Percentiles rank a stretch among this genome's conserved stretches.
These are phyloP conservation scores for Orbilia quercus DNA, from an alignment of 2,329 filamentous ascomycete species.

Conservation along the genomic window DNA sequence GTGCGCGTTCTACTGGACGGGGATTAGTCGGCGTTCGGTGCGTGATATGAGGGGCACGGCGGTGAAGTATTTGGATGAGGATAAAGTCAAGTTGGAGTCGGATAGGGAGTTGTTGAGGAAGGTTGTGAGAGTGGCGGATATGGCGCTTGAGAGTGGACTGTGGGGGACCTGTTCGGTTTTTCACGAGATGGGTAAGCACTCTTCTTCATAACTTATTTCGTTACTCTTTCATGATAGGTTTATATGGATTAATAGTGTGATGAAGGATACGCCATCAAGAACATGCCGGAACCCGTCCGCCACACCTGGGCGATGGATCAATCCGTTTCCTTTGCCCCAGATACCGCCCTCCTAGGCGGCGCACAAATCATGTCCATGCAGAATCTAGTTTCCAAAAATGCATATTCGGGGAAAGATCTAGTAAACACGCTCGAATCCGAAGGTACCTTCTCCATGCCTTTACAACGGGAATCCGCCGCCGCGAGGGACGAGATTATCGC, in stretches of 20 bases:
- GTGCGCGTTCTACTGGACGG: constrained; percentile 85
- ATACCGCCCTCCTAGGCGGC: constrained; percentile 36
- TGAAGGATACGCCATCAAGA: constrained; percentile 68
- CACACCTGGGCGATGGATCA: constrained; percentile 75
- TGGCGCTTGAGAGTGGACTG: constrained; percentile 70
- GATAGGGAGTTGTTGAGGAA: constrained; percentile 73
- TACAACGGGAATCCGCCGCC: background rate
- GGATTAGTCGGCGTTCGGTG: constrained; percentile 75
- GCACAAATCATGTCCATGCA: constrained; percentile 68
- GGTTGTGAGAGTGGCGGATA: constrained; percentile 74
- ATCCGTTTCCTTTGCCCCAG: constrained; percentile 61
- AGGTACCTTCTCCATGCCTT: constrained; percentile 9
- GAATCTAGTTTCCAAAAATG: constrained; percentile 65
- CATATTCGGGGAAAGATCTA: constrained; percentile 32
- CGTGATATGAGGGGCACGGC: constrained; percentile 73
- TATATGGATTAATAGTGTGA: background rate
- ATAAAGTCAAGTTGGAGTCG: constrained; percentile 69
- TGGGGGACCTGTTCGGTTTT: constrained; percentile 75
- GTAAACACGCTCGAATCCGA: background rate
- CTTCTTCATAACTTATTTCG: background rate
- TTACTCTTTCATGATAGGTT: background rate
- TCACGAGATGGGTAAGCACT: constrained; percentile 72
- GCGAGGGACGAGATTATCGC: constrained; percentile 14
- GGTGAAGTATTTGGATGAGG: constrained; percentile 74
- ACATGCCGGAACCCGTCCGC: constrained; percentile 73